Conservation (phyloP, 176 grass and related monocot species). For the Tillandsia leiboldiana region DNA sequence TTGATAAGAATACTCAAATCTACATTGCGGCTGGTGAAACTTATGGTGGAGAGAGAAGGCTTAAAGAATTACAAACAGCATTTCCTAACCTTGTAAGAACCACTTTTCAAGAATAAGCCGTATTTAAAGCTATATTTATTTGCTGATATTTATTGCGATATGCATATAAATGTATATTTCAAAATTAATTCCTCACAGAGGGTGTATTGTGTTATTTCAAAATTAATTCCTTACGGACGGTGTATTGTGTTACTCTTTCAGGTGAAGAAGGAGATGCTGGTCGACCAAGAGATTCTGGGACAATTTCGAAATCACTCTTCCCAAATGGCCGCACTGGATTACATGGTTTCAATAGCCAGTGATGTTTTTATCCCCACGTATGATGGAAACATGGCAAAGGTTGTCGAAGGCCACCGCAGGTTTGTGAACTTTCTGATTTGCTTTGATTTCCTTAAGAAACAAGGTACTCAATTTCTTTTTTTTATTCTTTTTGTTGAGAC, state of each 20-base stretch:
- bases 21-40: constrained; percentile 90
- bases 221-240: constrained; percentile 10
- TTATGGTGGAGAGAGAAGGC: constrained; percentile 70
- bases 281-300: constrained; percentile 42
- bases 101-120: not conserved
- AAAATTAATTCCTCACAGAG: constrained; percentile 10
- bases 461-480: not conserved
- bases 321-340: constrained; percentile 97
- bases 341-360: constrained; percentile 85
- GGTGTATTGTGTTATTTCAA: constrained; percentile 6
- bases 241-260: constrained; percentile 31
- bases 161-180: not conserved
- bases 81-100: constrained; percentile 72
- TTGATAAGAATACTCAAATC: constrained; percentile 52
- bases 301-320: constrained; percentile 94
- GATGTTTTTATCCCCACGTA: constrained; percentile 81
- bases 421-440: constrained; percentile 12
- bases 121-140: not conserved
- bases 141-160: not conserved
- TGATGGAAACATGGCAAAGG: constrained; percentile 90
- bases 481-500: too few relatives aligned
- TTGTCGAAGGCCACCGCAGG: constrained; percentile 92
- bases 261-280: constrained; percentile 87
- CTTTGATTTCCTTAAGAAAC: not conserved
- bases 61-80: constrained; percentile 42